phyloP scores from a whole-genome alignment of 1,284 basidiomycete genomes.

The Laetiporus sulphureus region DNA sequence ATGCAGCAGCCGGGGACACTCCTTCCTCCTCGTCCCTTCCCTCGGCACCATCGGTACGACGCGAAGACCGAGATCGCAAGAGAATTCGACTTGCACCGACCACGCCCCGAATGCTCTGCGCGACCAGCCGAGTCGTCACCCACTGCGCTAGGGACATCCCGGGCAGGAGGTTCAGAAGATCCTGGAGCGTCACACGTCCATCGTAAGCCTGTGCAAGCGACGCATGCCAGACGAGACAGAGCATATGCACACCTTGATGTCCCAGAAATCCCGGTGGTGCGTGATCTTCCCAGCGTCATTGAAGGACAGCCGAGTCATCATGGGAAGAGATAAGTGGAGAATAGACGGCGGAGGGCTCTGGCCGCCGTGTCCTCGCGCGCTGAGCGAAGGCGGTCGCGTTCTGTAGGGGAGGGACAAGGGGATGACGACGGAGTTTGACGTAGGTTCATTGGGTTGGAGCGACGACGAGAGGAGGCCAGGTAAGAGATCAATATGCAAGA shows the following conservation, averaged over 20 bases:
- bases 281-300: constrained; percentile 71
- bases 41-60: background rate
- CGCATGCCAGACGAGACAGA: background rate
- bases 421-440: constrained; percentile 4
- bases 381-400: constrained; percentile 25
- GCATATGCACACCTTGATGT: constrained; percentile 33
- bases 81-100: constrained; percentile 21
- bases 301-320: constrained; percentile 63
- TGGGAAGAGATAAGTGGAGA: constrained; percentile 59
- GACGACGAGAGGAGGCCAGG: constrained; percentile 28
- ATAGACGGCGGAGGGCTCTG: constrained; percentile 48
- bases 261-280: constrained; percentile 71
- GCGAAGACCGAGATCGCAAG: constrained; percentile 9
- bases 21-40: constrained; percentile 19
- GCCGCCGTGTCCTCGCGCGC: constrained; percentile 37
- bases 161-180: constrained; percentile 61
- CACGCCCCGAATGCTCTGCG: constrained; percentile 38
- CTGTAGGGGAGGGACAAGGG: constrained; percentile 9
- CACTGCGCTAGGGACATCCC: constrained; percentile 60
- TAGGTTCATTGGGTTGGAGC: constrained; percentile 1
- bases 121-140: constrained; percentile 54
- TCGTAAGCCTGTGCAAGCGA: background rate
- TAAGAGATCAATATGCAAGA: constrained; percentile 32
- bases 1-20: constrained; percentile 10
- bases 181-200: constrained; percentile 29